These are phyloP conservation scores for Geum urbanum DNA, from an alignment of 306 rosid genomes.

Conservation along the genomic window DNA sequence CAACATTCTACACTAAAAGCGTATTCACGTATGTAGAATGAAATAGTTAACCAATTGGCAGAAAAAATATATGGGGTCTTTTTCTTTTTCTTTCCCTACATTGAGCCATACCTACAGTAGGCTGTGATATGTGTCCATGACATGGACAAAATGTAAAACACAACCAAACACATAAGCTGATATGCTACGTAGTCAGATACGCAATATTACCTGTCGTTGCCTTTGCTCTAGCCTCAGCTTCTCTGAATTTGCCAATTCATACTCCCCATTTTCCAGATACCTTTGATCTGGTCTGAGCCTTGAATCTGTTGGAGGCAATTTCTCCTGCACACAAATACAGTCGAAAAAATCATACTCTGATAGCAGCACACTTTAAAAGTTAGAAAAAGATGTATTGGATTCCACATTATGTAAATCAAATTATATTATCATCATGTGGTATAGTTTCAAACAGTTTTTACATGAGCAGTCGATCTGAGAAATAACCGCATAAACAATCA, in stretches of 20 bases:
- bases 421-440: neutral
- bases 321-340: slow-evolving; percentile 47
- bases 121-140: neutral
- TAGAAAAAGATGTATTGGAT: neutral
- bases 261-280: slow-evolving; percentile 93
- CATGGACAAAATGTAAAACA: neutral
- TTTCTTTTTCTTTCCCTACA: too few species aligned
- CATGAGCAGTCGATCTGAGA: neutral
- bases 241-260: slow-evolving; percentile 93
- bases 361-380: neutral
- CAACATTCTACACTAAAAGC: neutral
- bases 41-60: too few species aligned
- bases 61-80: too few species aligned
- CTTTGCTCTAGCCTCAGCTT: slow-evolving; percentile 92
- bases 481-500: slow-evolving; percentile 29
- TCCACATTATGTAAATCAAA: neutral
- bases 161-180: neutral
- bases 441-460: slow-evolving; percentile 2
- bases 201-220: slow-evolving; percentile 79
- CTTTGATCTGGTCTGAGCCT: slow-evolving; percentile 98
- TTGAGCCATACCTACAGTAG: neutral
- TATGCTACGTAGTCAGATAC: neutral
- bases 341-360: neutral
- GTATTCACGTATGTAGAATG: neutral
- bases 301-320: slow-evolving; percentile 98